Base-by-base conservation (phyloP, 345 rosid genomes). In the Citrus medica region DNA sequence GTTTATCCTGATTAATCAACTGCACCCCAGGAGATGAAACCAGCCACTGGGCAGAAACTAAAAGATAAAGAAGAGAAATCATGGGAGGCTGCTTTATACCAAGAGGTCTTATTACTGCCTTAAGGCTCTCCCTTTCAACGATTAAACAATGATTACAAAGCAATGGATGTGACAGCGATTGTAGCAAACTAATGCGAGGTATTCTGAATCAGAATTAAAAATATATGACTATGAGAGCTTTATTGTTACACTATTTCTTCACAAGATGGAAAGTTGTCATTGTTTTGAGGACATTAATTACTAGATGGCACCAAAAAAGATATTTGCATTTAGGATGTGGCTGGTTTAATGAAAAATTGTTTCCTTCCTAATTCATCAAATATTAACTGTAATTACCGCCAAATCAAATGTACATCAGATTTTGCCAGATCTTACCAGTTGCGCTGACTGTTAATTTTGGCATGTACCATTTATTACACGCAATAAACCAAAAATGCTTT, bases 11-110 rank as follows among this genome's bases (percentile, higher is more conserved):
- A 33, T 48, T 28, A 27, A 24, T 46, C 73, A 74, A 51, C 60
- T 67, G 55, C 59, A 69, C 74, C 65, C 77, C 78, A 30, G 55
- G 67, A 28, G 66, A 8, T 60, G 80, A 74, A 38, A 38, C 17
- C 22, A 59, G 61, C 63, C 63, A 58, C 48, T 24, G 63, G 13
- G 1, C 19, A 53, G 24, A 51, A 65, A 25, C 19, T 61, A 48
- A 53, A 12, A 76, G 71, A 65, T 66, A 13, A 35, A 67, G 61
- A 28, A 16, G 71, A 64, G 62, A 10, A 42, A 30, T n/a, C 71
- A 67, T 76, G 28, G 17, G 25, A 33, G n/a, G 21, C 37, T 16
- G 24, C 22, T 17, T 9, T 65, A 37, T 22, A 10, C 22, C 21
- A 4, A 65, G 13, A 12, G 22, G 22, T 6, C 58, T 63, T 63